Evolutionary conservation across 2,329 filamentous ascomycete genomes (phyloP).

Genomic region (Colletotrichum zoysiae): DNA sequence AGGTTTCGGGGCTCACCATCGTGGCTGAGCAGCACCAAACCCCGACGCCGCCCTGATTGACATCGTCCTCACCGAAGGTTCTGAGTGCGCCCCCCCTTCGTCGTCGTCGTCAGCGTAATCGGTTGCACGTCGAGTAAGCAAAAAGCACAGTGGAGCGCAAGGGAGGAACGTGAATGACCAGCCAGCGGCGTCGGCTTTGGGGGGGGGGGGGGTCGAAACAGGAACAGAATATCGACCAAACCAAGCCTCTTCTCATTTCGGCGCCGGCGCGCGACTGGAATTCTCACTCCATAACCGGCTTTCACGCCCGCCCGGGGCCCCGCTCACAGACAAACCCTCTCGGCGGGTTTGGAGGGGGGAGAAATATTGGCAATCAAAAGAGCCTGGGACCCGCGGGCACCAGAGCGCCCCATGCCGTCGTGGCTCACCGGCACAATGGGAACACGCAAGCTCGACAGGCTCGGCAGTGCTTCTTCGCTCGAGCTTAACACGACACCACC

Average conservation of each 20-base stretch:
- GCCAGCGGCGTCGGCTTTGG: not conserved
- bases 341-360: not conserved
- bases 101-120: not conserved
- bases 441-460: not conserved
- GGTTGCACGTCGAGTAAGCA: not conserved
- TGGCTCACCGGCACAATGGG: slow-evolving; percentile 4
- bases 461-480: not conserved
- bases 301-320: not conserved
- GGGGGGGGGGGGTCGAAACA: not conserved
- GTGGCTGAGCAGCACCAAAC: not conserved
- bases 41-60: not conserved
- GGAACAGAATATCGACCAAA: not conserved
- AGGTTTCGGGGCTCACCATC: not conserved
- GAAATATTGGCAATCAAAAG: too few species aligned
- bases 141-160: not conserved
- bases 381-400: not conserved
- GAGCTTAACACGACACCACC: not conserved
- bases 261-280: not conserved
- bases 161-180: not conserved
- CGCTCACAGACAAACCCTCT: not conserved
- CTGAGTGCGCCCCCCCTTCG: not conserved
- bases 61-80: not conserved
- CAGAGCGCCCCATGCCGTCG: slow-evolving; percentile 5
- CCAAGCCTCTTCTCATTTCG: not conserved
- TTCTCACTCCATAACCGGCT: not conserved